These are phyloP conservation scores for Thalassiosira profunda DNA, from an alignment of 108 stramenopile species.

Conservation along the genomic window DNA sequence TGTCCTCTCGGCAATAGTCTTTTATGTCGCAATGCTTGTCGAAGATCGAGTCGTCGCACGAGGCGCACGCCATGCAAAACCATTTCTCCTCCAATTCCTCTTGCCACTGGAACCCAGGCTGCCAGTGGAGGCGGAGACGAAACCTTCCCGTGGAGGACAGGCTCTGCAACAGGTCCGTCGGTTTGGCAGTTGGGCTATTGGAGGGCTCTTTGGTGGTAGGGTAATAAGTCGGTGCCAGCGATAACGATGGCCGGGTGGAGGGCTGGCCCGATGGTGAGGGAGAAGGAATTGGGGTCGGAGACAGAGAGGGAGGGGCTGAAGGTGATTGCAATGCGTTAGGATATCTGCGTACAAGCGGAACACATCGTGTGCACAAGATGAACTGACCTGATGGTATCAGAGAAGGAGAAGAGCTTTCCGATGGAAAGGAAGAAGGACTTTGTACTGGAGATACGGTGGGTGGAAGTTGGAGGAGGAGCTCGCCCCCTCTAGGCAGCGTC, in stretches of 20 bases:
- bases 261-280: neutral
- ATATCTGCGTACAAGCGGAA: no score
- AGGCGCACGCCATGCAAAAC: constrained; percentile 57
- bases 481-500: no score
- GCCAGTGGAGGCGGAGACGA: constrained; percentile 58
- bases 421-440: no score
- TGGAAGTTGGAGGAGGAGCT: no score
- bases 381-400: no score
- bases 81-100: constrained; percentile 53
- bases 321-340: no score
- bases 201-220: neutral
- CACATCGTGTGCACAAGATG: no score
- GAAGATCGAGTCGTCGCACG: neutral
- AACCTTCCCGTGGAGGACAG: constrained; percentile 24
- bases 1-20: neutral
- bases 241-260: neutral
- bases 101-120: constrained; percentile 67
- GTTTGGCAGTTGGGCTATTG: neutral
- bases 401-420: no score
- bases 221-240: neutral
- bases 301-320: no score
- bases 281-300: no score
- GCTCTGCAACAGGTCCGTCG: neutral
- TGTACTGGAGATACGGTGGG: no score
- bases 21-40: constrained; percentile 17